Evolutionary conservation across 73 alveolate species (phyloP).

Genomic region (Blepharisma japonicum): DNA sequence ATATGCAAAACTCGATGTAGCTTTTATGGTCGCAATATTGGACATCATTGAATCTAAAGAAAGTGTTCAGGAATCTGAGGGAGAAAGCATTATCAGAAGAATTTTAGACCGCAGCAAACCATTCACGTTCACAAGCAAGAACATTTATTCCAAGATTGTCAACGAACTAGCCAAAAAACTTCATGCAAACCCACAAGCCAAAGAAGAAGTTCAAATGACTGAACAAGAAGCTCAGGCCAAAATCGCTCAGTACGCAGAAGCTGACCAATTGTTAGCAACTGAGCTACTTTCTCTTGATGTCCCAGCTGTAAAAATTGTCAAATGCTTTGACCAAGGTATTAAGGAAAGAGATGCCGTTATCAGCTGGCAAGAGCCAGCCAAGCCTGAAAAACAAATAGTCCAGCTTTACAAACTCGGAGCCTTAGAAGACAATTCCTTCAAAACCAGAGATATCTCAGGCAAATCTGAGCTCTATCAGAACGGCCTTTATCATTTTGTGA

Average conservation of each 20-base stretch:
- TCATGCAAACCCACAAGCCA: background rate
- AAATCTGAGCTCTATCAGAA: conserved; percentile 19
- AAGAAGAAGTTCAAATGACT: background rate
- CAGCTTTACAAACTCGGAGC: background rate
- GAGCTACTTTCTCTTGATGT: conserved; percentile 2
- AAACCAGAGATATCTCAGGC: conserved; percentile 2
- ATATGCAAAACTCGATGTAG: background rate
- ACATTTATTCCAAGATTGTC: too few species aligned
- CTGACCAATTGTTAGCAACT: background rate
- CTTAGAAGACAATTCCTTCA: background rate
- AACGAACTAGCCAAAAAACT: too few species aligned
- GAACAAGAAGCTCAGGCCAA: conserved; percentile 24
- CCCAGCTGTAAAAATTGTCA: background rate
- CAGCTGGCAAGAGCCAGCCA: background rate
- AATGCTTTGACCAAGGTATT: conserved; percentile 12
- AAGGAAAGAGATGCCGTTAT: background rate
- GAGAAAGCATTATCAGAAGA: too few species aligned
- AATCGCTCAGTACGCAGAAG: background rate
- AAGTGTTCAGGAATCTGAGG: too few species aligned
- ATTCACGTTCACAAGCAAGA: too few species aligned
- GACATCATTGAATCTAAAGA: too few species aligned
- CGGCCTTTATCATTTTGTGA: conserved; percentile 2
- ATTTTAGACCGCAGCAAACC: too few species aligned
- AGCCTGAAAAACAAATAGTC: background rate
- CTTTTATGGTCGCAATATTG: background rate